A percentile compares a stretch with the other conserved stretches of the same genome.
Evolutionary conservation across 345 rosid species (phyloP).

Genomic region (Microcos paniculata): DNA sequence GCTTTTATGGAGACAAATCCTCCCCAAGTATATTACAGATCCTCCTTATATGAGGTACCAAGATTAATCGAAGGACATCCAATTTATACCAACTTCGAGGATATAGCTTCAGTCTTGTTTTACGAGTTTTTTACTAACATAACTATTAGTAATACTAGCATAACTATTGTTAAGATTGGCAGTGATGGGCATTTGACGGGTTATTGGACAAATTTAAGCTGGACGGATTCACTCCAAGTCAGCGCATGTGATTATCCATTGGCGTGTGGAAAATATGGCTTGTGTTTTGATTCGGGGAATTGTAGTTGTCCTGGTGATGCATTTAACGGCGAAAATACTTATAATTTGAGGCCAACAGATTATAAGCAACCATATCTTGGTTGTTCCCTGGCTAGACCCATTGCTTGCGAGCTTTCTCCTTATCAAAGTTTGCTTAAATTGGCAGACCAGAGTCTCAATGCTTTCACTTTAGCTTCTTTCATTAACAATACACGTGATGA

Average conservation of each 20-base stretch:
- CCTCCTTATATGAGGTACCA: not conserved
- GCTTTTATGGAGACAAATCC: conserved; percentile 19
- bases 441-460: not conserved
- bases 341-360: too few relatives aligned
- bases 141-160: too few relatives aligned
- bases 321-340: too few relatives aligned
- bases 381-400: conserved; percentile 20
- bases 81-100: too few relatives aligned
- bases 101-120: too few relatives aligned
- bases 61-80: too few relatives aligned
- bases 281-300: conserved; percentile 21
- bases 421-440: not conserved
- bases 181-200: conserved; percentile 32
- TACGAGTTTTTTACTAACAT: too few relatives aligned
- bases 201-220: conserved; percentile 4
- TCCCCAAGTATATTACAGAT: conserved; percentile 11
- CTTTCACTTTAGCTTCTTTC: not conserved
- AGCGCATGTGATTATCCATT: conserved; percentile 27
- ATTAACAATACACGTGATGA: not conserved
- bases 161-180: not conserved
- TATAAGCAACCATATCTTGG: conserved; percentile 3
- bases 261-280: conserved; percentile 36
- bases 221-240: not conserved
- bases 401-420: conserved; percentile 7
- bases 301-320: conserved; percentile 25